Conservation (phyloP, 768 basidiomycete species). For the Tephrocybe sp. region DNA sequence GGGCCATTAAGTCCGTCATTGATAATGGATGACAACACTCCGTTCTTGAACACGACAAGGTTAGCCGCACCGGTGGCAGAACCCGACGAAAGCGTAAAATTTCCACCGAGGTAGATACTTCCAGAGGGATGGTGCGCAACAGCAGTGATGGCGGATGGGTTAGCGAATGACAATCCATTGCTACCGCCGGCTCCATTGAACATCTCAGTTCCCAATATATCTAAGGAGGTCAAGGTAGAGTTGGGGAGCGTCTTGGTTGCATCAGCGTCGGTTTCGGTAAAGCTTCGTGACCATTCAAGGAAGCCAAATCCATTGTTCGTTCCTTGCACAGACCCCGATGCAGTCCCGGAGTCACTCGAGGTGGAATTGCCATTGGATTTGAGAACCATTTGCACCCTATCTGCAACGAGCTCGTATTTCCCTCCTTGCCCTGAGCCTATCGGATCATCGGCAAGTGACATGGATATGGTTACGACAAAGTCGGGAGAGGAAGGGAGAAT, state of each 20-base stretch:
- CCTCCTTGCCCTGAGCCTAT: constrained; percentile 61
- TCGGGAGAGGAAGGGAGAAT: constrained; percentile 71
- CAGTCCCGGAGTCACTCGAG: constrained; percentile 28
- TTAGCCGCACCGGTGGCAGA: constrained; percentile 61
- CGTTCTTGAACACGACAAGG: constrained; percentile 68
- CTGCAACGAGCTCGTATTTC: constrained; percentile 83
- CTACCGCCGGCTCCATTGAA: constrained; percentile 58
- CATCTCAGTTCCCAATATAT: constrained; percentile 60
- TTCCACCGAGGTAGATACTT: constrained; percentile 71
- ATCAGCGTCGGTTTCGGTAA: constrained; percentile 41
- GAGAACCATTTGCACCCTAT: constrained; percentile 78
- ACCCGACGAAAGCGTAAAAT: constrained; percentile 63
- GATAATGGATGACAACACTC: constrained; percentile 51
- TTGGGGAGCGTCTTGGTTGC: constrained; percentile 67
- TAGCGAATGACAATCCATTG: constrained; percentile 33
- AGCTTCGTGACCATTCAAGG: constrained; percentile 79
- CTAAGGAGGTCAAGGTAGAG: constrained; percentile 65
- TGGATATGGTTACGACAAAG: constrained; percentile 73
- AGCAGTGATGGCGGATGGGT: constrained; percentile 44
- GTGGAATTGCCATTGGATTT: constrained; percentile 54
- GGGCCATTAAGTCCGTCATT: constrained; percentile 77
- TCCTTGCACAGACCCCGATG: constrained; percentile 28
- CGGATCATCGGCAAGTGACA: constrained; percentile 71
- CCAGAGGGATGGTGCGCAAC: constrained; percentile 69
- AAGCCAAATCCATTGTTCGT: constrained; percentile 72